A percentile compares a stretch with the other conserved stretches of the same genome.
These are phyloP conservation scores for Phycomyces blakesleeanus DNA, from an alignment of 192 early-diverging fungal species.

Conservation along the genomic window DNA sequence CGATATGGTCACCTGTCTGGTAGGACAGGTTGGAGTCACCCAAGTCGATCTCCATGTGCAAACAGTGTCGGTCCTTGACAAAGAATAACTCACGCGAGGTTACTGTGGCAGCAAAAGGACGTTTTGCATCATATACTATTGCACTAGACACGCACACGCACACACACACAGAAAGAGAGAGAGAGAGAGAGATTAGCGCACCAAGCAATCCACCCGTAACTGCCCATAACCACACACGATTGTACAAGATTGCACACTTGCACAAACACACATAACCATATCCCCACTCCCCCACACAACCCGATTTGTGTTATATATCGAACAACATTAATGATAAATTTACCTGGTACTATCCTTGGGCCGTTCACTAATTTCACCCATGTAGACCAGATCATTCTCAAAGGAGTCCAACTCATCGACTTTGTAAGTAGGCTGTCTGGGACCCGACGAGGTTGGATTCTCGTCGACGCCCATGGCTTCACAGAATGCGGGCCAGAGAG, in stretches of 20 bases:
- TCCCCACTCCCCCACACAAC: too few relatives aligned
- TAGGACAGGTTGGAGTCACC: conserved; percentile 77
- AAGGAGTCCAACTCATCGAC: conserved; percentile 40
- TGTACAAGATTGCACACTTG: too few relatives aligned
- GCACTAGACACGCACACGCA: too few relatives aligned
- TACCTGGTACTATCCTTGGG: conserved; percentile 1
- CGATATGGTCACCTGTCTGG: conserved; percentile 93
- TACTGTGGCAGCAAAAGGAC: conserved; percentile 78
- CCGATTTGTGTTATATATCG: too few relatives aligned
- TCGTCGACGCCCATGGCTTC: conserved; percentile 68
- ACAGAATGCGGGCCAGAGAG: conserved; percentile 73
- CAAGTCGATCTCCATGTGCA: conserved; percentile 94
- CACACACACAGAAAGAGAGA: too few relatives aligned
- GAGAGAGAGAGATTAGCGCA: too few relatives aligned
- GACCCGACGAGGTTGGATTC: conserved; percentile 15
- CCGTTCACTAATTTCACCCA: conserved; percentile 1
- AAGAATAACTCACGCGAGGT: conserved; percentile 67
- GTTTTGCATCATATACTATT: conserved; percentile 76
- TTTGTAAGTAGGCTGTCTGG: conserved; percentile 50
- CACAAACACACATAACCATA: too few relatives aligned
- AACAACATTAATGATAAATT: too few relatives aligned
- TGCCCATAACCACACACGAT: too few relatives aligned
- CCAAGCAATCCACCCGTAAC: too few relatives aligned
- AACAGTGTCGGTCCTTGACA: conserved; percentile 69
- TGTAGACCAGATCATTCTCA: background rate